Base-by-base conservation (phyloP, 148 eudicot species). In the Fagopyrum tataricum region DNA sequence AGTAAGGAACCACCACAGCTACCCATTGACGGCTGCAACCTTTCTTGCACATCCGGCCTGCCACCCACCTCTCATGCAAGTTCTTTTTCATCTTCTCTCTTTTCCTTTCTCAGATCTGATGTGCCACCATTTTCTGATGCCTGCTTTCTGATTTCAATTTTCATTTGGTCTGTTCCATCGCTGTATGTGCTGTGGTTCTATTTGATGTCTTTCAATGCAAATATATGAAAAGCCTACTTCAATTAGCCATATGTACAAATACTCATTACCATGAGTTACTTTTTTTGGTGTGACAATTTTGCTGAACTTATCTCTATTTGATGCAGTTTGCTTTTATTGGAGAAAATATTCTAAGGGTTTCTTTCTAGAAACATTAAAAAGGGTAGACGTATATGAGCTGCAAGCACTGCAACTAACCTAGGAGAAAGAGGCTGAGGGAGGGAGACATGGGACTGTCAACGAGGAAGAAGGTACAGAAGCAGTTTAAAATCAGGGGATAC, bases 401-500 rank as follows among this genome's bases (percentile, higher is more conserved):
- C 10, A 62, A 31, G 37, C 18, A 31, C 67, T 14, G 67, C 67
- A 61, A 13, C 3, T 31, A 61, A 6, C 42, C 48, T n/a, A 70
- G 26, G 49, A 43, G 51, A 69, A 8, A 18, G 53, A 18, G 31
- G 18, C 18, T 6, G 44, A 20, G 13, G 46, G 31, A n/a, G 18
- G 37, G 41, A 74, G 51, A 21, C 42, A 74, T 74, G 76, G 76
- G 55, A 18, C 42, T 44, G 40, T 59, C 55, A 18, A 72, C 44
- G 4, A 74, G 76, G 78, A 73, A 69, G 79, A 68, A 72, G 73
- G 73, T 73, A 59, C 77, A 58, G 81, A 92, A 83, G 79, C 85
- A 92, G 75, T 87, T 90, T 81, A 85, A 86, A 20, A 84, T 84
- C 52, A 76, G 90, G 20, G 87, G 92, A 6, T 92, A 86, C 76